Evolutionary conservation across 371 early-diverging fungal species (phyloP).

Genomic region (Haplosporangium sp.): DNA sequence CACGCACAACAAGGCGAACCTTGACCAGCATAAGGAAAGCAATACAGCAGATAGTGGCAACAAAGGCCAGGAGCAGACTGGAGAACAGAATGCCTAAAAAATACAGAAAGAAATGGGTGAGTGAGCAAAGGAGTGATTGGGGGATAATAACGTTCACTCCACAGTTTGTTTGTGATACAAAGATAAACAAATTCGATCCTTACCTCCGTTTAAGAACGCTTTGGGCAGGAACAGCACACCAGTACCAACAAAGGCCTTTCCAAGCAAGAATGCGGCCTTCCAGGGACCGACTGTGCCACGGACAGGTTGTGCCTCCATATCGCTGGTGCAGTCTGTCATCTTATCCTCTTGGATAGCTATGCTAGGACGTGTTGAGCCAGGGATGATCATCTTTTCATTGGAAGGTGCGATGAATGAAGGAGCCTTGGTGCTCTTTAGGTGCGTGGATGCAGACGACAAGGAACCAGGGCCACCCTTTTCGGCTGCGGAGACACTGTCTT

Average conservation of each 20-base stretch:
- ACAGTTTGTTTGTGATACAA: not conserved
- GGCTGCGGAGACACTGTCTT: conserved; percentile 15
- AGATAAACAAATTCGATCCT: not conserved
- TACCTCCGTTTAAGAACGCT: conserved; percentile 72
- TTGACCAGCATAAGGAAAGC: conserved; percentile 75
- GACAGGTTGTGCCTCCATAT: conserved; percentile 6
- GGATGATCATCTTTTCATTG: conserved; percentile 31
- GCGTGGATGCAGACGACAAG: conserved; percentile 2
- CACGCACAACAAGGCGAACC: conserved; percentile 65
- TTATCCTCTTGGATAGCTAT: conserved; percentile 27
- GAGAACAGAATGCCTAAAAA: conserved; percentile 61
- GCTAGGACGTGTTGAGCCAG: conserved; percentile 25
- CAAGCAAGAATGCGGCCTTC: conserved; percentile 80
- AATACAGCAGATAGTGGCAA: conserved; percentile 65
- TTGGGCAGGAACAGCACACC: conserved; percentile 77
- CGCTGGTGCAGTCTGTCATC: conserved; percentile 13
- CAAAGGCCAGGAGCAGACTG: conserved; percentile 57
- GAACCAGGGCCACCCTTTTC: conserved; percentile 16
- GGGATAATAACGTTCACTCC: not conserved
- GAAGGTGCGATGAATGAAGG: conserved; percentile 16
- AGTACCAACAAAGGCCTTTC: conserved; percentile 85
- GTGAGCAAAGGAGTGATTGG: not conserved
- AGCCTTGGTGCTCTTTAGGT: conserved; percentile 13
- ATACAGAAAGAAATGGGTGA: not conserved
- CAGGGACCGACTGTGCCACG: conserved; percentile 65